Evolutionary conservation across 164 flowering plant genomes (phyloP), one percentile per base, ranked within the genome.

Genomic region (Chimonanthus salicifolius): DNA sequence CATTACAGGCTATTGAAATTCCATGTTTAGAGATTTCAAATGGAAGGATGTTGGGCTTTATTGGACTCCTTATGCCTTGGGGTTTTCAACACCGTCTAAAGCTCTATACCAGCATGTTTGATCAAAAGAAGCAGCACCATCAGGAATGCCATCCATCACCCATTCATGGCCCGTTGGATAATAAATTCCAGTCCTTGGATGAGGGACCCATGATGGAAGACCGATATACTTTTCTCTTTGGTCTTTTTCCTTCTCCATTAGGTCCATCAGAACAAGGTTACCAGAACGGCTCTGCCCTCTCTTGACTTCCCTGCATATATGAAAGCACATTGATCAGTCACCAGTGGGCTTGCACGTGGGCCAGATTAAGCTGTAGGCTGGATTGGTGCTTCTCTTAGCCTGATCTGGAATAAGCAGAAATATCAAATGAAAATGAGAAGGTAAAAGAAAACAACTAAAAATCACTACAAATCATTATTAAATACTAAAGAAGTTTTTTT

Each of bases 161-260:
- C 76, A 15, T 68, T 90, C 96, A 4, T 88, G 89, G 5, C 93
- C 96, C 77, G 71, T 67, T 0, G 93, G 96, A 54, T 80, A 78
- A 73, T 87, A 90, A 67, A 90, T 89, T 3, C 96, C 96, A 0
- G 84, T 84, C 1, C 89, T 84, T 10, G 88, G 85, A 78, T 90
- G 89, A 6, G 96, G 93, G 3, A 87, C 78, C 95, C 95, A 90
- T 11, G 68, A 69, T 3, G 75, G 15, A 9, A 16, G 44, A 16
- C 74, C 51, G 1, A 18, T 4, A 15, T 47, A 67, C 5, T 43
- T 45, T 47, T 50, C 48, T 46, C 45, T 58, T n/a, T 64, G 46
- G 48, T 33, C 33, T 1, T 9, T 5, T 33, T 6, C 44, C 62
- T 58, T n/a, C 13, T 65, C 44, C 49, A 33, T 33, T 33, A 33